Conservation (phyloP, 2,329 filamentous ascomycete species). For the Alternaria burnsii region DNA sequence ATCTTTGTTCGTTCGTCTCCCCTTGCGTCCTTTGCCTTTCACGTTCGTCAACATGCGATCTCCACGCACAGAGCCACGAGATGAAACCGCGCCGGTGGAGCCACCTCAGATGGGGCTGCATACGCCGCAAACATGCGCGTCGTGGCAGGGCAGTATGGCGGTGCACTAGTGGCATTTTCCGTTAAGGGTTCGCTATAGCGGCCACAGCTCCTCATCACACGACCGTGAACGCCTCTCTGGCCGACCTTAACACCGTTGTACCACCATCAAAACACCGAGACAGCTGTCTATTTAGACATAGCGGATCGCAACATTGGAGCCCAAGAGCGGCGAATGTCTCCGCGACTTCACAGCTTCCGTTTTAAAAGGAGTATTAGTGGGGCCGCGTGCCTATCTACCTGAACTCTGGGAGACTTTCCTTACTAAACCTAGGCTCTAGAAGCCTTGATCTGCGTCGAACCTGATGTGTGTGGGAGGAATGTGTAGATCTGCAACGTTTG, state of each 20-base stretch:
- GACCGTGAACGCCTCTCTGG: not conserved
- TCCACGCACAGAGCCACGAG: not conserved
- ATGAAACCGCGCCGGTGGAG: conserved; percentile 2
- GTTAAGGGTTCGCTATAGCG: not conserved
- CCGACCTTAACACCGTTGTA: conserved; percentile 3
- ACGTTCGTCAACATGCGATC: not conserved
- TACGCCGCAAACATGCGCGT: conserved; percentile 1
- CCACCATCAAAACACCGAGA: conserved; percentile 3
- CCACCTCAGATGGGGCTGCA: not conserved
- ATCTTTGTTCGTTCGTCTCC: not conserved
- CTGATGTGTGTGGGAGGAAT: not conserved
- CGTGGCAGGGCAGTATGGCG: conserved; percentile 4
- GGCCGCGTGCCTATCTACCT: not conserved
- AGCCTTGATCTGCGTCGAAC: not conserved
- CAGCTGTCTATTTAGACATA: not conserved
- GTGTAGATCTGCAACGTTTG: not conserved
- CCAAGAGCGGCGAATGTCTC: not conserved
- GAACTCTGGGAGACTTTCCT: not conserved
- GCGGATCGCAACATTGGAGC: not conserved
- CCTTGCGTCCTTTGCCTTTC: not conserved
- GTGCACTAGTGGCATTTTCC: conserved; percentile 4
- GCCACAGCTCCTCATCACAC: not conserved
- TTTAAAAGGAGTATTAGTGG: conserved; percentile 1
- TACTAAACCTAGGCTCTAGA: not conserved
- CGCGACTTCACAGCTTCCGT: not conserved